Evolutionary conservation across 495 filamentous ascomycete species (phyloP).

Genomic region (Neurospora sp.): DNA sequence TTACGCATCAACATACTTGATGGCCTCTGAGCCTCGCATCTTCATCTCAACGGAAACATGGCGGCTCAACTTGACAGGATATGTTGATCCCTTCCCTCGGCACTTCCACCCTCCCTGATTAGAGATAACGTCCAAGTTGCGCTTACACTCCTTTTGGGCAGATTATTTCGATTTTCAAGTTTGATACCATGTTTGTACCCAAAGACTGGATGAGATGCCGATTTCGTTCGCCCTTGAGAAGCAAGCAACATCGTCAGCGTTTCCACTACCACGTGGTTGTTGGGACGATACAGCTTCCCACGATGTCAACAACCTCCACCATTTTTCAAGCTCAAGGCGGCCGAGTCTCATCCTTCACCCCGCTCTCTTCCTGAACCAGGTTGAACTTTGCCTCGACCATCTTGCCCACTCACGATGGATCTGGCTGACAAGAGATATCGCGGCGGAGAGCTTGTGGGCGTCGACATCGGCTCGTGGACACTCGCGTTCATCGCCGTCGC

Average conservation of each 20-base stretch:
- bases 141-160: not conserved
- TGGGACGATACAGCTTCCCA: not conserved
- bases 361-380: not conserved
- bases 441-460: not conserved
- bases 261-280: not conserved
- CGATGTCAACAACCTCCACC: not conserved
- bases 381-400: not conserved
- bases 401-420: not conserved
- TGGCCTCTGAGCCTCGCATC: not conserved
- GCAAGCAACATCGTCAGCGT: not conserved
- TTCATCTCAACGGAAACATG: not conserved
- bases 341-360: not conserved
- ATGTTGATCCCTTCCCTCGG: not conserved
- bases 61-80: not conserved
- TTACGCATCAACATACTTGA: not conserved
- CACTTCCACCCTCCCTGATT: not conserved
- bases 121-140: not conserved
- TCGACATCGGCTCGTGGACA: not conserved
- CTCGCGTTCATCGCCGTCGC: conserved; percentile 2
- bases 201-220: not conserved
- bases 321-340: not conserved
- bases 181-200: not conserved
- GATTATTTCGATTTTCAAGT: not conserved
- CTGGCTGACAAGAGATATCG: not conserved
- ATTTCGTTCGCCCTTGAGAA: not conserved